Percentiles rank a stretch among this genome's conserved stretches.
These are phyloP conservation scores for Botrytis squamosa DNA, from an alignment of 2,329 filamentous ascomycete species.

Conservation along the genomic window DNA sequence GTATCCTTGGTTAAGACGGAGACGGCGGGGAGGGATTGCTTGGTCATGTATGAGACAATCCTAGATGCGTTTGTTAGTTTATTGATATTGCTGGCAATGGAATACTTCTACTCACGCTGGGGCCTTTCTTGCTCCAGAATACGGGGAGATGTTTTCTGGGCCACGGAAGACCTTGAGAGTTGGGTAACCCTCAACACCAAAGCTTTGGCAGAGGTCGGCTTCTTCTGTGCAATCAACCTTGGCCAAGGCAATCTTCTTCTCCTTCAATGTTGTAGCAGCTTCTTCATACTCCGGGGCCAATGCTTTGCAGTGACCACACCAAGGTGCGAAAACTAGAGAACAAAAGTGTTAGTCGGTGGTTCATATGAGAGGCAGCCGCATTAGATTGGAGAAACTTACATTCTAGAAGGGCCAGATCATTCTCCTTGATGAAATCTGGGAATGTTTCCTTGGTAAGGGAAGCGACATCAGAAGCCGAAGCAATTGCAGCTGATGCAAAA, in stretches of 20 bases:
- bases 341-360: slow-evolving; percentile 27
- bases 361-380: slow-evolving; percentile 9
- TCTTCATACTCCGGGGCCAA: slow-evolving; percentile 90
- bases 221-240: slow-evolving; percentile 97
- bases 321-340: slow-evolving; percentile 69
- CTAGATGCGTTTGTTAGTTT: slow-evolving; percentile 39
- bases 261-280: slow-evolving; percentile 79
- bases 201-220: slow-evolving; percentile 82
- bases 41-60: slow-evolving; percentile 89
- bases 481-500: slow-evolving; percentile 48
- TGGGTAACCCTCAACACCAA: slow-evolving; percentile 95
- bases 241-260: slow-evolving; percentile 80
- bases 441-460: slow-evolving; percentile 86
- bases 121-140: slow-evolving; percentile 87
- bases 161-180: slow-evolving; percentile 99
- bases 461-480: slow-evolving; percentile 75
- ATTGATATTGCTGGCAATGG: not conserved
- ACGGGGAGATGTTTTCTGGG: slow-evolving; percentile 74
- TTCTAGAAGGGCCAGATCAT: slow-evolving; percentile 90
- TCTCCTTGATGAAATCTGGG: slow-evolving; percentile 76
- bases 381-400: slow-evolving; percentile 57
- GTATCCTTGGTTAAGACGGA: slow-evolving; percentile 78
- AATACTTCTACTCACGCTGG: slow-evolving; percentile 54
- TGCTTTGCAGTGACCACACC: slow-evolving; percentile 89
- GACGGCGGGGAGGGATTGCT: slow-evolving; percentile 92